Evolutionary conservation across 2,329 filamentous ascomycete species (phyloP).

Genomic region (Graphiopsis chlorocephala): DNA sequence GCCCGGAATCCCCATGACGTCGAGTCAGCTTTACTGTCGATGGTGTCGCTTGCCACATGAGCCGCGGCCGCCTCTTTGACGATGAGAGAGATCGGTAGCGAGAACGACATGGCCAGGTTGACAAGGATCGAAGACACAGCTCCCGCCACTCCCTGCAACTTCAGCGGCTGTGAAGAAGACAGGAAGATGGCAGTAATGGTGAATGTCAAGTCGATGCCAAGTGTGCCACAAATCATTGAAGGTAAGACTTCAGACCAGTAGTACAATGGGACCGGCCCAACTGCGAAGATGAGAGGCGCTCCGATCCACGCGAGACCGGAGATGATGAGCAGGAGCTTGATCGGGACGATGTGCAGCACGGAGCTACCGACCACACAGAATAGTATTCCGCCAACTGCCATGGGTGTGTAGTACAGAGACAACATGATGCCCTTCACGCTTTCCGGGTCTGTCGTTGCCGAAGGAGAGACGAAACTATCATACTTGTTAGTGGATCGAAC

Average conservation of each 20-base stretch:
- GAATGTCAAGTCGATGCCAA: slow-evolving; percentile 38
- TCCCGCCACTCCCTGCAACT: slow-evolving; percentile 36
- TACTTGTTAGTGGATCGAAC: slow-evolving; percentile 10
- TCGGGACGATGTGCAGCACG: slow-evolving; percentile 32
- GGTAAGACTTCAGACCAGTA: slow-evolving; percentile 38
- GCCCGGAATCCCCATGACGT: slow-evolving; percentile 24
- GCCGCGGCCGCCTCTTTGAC: slow-evolving; percentile 14
- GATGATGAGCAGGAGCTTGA: slow-evolving; percentile 30
- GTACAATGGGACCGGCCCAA: slow-evolving; percentile 29
- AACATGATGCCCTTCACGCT: slow-evolving; percentile 30
- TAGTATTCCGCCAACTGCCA: slow-evolving; percentile 34
- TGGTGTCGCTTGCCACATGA: neutral
- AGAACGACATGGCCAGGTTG: slow-evolving; percentile 38
- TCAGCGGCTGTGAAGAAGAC: slow-evolving; percentile 30
- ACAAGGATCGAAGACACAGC: slow-evolving; percentile 36
- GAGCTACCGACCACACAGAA: slow-evolving; percentile 32
- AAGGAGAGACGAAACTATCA: slow-evolving; percentile 14
- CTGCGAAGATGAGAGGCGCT: slow-evolving; percentile 35
- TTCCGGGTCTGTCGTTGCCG: slow-evolving; percentile 16
- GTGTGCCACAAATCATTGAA: slow-evolving; percentile 36
- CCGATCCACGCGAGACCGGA: slow-evolving; percentile 36
- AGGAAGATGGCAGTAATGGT: slow-evolving; percentile 36
- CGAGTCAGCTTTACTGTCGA: neutral
- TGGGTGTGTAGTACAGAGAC: slow-evolving; percentile 36
- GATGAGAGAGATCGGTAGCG: slow-evolving; percentile 35